Base-by-base conservation (phyloP, 2,329 filamentous ascomycete species). In the Aspergillus calidoustus region DNA sequence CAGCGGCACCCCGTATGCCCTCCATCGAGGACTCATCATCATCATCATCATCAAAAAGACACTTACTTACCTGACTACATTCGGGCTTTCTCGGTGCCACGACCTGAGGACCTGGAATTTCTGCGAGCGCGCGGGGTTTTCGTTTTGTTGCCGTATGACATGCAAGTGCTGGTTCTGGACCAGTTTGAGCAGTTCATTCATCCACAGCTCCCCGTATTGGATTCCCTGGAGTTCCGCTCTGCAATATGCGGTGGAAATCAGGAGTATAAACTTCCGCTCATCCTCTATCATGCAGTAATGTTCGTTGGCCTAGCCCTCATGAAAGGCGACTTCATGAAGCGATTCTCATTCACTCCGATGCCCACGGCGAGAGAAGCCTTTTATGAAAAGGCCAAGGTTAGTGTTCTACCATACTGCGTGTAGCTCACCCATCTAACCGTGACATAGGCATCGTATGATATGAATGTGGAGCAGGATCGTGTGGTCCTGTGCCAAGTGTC, bases 351-450 rank as follows among this genome's bases (percentile, higher is more conserved):
- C 54, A 49, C 44, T n/a, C 7, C 44, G 13, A 56, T 28, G 13
- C 7, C 8, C 5, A n/a, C 7, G 2, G 19, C 30, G 15, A 48
- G 30, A 23, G 22, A 49, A 9, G 19, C 13, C 1, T 25, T 11
- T n/a, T 56, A 56, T 49, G n/a, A 56, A 15, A 56, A 41, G 23
- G 44, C 54, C 7, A 56, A 41, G 54, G 54, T 48, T 44, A 19
- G 44, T 3, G 22, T 7, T 19, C 46, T 55, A 28, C 15, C 4
- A 28, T 28, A 3, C 25, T 28, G 25, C 25, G 25, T 28, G 25
- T 28, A 28, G 25, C 25, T 28, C 25, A 7, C 6, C 4, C 6
- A 28, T 7, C 25, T 28, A 28, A 28, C 25, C 6, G 25, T 28
- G 25, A 28, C 6, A 38, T 38, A 56, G 54, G 11, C 13, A 11